Percentiles rank a stretch among this genome's conserved stretches.
phyloP scores from a whole-genome alignment of 2,329 filamentous ascomycete species.

The Stagonosporopsis tanaceti region DNA sequence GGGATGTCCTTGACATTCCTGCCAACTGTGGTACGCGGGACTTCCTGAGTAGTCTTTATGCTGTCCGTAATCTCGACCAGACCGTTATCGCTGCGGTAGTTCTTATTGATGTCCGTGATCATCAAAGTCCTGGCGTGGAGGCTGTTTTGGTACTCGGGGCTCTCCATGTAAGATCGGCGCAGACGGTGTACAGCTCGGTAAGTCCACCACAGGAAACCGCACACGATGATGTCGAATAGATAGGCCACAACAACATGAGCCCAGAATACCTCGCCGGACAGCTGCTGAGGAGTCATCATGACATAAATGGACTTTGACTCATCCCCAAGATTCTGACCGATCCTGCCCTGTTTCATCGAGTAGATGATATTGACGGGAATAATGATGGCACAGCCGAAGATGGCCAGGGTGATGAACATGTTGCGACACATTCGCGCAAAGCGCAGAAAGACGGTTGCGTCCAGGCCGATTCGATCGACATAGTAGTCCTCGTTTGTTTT shows the following conservation, averaged over 20 bases:
- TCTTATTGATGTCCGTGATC: slow-evolving; percentile 82
- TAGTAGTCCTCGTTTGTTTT: slow-evolving; percentile 79
- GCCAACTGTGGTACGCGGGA: slow-evolving; percentile 82
- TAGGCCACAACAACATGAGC: slow-evolving; percentile 66
- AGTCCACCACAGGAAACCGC: slow-evolving; percentile 87
- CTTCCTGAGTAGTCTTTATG: slow-evolving; percentile 78
- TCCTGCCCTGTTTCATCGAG: slow-evolving; percentile 22
- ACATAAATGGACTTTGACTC: slow-evolving; percentile 27
- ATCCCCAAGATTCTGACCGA: slow-evolving; percentile 17
- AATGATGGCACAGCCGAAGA: slow-evolving; percentile 78
- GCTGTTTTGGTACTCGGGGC: slow-evolving; percentile 85
- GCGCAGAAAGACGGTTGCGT: slow-evolving; percentile 88
- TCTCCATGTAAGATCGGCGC: slow-evolving; percentile 82
- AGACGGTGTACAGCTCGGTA: slow-evolving; percentile 77
- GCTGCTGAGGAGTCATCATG: slow-evolving; percentile 55
- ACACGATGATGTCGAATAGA: slow-evolving; percentile 76
- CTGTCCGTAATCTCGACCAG: slow-evolving; percentile 83
- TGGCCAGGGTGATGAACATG: slow-evolving; percentile 76
- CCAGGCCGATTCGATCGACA: slow-evolving; percentile 84
- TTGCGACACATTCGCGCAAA: slow-evolving; percentile 92
- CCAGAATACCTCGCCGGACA: slow-evolving; percentile 62
- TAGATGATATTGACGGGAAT: slow-evolving; percentile 77
- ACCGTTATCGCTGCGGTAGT: slow-evolving; percentile 83
- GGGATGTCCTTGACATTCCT: slow-evolving; percentile 93
- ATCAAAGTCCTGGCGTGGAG: slow-evolving; percentile 75